Conservation (phyloP, 345 rosid species). For the Lumnitzera littorea region DNA sequence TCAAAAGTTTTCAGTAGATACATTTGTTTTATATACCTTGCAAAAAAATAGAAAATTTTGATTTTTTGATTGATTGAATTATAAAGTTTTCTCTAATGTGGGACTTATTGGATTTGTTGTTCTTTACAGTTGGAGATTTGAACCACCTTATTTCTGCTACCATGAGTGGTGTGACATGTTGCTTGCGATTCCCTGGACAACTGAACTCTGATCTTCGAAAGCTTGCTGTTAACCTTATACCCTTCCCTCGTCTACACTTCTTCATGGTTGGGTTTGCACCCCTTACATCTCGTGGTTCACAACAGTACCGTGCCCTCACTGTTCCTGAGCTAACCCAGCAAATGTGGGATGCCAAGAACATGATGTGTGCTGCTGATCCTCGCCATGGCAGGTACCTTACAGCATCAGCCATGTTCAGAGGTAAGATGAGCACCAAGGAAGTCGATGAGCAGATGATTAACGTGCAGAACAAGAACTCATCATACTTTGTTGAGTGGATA, state of each 20-base stretch:
- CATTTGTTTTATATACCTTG: too few species aligned
- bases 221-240: slow-evolving; percentile 67
- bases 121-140: slow-evolving; percentile 50
- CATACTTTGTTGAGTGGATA: slow-evolving; percentile 76
- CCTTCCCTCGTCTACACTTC: slow-evolving; percentile 72
- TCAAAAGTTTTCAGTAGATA: too few species aligned
- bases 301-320: slow-evolving; percentile 63
- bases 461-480: slow-evolving; percentile 73
- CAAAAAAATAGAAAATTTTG: too few species aligned
- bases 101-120: background rate
- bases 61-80: too few species aligned
- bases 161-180: slow-evolving; percentile 78
- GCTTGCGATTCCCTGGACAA: slow-evolving; percentile 72
- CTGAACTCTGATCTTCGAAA: slow-evolving; percentile 70
- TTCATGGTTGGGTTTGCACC: slow-evolving; percentile 78
- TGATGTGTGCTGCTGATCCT: slow-evolving; percentile 52
- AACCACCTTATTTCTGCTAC: slow-evolving; percentile 73
- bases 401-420: slow-evolving; percentile 75
- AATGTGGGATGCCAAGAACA: slow-evolving; percentile 49
- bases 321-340: slow-evolving; percentile 67
- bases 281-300: slow-evolving; percentile 68
- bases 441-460: slow-evolving; percentile 69
- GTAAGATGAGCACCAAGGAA: slow-evolving; percentile 61
- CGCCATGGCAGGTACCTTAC: slow-evolving; percentile 49
- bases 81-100: too few species aligned